Conservation (phyloP, 768 basidiomycete species). For the Cystofilobasidium macerans region DNA sequence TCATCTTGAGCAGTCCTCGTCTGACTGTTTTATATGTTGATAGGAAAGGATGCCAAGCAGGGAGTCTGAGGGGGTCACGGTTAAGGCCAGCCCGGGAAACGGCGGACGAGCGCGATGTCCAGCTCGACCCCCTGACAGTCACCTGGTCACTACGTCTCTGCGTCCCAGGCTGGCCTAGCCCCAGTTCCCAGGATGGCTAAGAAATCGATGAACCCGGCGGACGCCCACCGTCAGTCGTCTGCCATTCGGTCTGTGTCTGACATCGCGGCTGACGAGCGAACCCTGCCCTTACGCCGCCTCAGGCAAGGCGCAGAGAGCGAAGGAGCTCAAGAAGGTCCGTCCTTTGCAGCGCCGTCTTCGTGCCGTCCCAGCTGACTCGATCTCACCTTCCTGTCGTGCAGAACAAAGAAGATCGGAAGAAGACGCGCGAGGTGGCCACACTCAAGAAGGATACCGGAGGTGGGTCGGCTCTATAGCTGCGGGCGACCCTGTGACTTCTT, state of each 20-base stretch:
- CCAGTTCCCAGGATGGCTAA: slow-evolving; percentile 53
- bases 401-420: slow-evolving; percentile 78
- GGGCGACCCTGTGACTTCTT: background rate
- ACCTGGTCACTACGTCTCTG: background rate
- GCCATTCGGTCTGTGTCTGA: background rate
- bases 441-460: slow-evolving; percentile 91
- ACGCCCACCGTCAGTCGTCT: slow-evolving; percentile 63
- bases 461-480: no score
- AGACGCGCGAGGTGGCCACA: slow-evolving; percentile 73
- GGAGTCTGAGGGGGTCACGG: background rate
- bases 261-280: background rate
- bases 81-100: background rate
- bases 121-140: background rate
- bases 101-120: no score
- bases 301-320: slow-evolving; percentile 89
- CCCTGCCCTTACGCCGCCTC: slow-evolving; percentile 18
- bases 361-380: background rate
- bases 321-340: slow-evolving; percentile 85
- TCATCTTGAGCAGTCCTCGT: no score
- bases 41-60: background rate
- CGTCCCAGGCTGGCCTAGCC: background rate
- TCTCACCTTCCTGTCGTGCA: slow-evolving; percentile 40
- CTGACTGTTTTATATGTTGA: no score
- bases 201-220: slow-evolving; percentile 85
- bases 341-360: background rate